Evolutionary conservation across 495 filamentous ascomycete species (phyloP).

Genomic region (Tricharina praecox): DNA sequence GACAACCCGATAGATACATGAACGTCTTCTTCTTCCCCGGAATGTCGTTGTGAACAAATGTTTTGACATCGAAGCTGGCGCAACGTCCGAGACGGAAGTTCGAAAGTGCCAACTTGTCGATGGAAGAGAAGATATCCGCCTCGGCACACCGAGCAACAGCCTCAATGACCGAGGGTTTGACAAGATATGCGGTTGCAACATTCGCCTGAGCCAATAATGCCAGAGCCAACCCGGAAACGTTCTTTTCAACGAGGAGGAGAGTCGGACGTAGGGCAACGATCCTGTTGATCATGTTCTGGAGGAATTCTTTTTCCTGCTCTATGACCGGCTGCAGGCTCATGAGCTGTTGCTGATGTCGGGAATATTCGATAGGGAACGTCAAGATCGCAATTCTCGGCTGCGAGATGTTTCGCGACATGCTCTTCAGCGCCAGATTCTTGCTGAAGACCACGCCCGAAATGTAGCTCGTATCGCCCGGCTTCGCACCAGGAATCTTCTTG

Average conservation of each 20-base stretch:
- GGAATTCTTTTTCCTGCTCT: conserved; percentile 86
- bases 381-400: conserved; percentile 82
- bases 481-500: conserved; percentile 84
- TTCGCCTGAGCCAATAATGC: conserved; percentile 72
- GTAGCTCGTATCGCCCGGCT: conserved; percentile 79
- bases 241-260: conserved; percentile 71
- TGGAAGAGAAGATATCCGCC: conserved; percentile 80
- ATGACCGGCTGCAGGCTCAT: conserved; percentile 98
- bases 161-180: conserved; percentile 87
- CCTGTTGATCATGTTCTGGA: conserved; percentile 81
- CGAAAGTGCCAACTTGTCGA: conserved; percentile 78
- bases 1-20: conserved; percentile 83
- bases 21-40: conserved; percentile 75
- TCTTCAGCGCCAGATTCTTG: conserved; percentile 89
- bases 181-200: conserved; percentile 85
- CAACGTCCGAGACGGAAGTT: conserved; percentile 65
- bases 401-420: conserved; percentile 73
- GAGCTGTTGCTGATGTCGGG: conserved; percentile 79
- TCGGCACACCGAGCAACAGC: conserved; percentile 83
- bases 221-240: conserved; percentile 78
- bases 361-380: conserved; percentile 91
- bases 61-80: conserved; percentile 83
- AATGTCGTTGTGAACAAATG: conserved; percentile 61
- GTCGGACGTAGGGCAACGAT: conserved; percentile 72
- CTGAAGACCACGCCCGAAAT: conserved; percentile 92